Conservation (phyloP, 768 basidiomycete genomes). For the Tricholomella constricta region DNA sequence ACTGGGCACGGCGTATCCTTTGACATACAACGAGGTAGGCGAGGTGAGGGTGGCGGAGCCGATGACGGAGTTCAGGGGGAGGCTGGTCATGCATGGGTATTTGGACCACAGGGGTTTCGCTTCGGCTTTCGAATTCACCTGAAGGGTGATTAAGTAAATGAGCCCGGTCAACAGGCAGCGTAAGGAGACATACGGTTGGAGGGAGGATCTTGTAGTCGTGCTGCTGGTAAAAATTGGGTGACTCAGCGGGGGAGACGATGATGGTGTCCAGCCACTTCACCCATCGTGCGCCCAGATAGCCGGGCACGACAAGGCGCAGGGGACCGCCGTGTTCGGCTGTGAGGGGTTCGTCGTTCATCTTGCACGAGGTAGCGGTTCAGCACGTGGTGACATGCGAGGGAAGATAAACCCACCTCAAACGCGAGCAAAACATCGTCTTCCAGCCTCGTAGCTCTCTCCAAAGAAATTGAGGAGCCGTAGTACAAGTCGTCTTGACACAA, state of each 20-base stretch:
- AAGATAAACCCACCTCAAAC: constrained; percentile 46
- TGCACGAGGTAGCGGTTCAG: background rate
- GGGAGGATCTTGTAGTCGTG: constrained; percentile 70
- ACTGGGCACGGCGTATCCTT: constrained; percentile 61
- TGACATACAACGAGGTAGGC: constrained; percentile 40
- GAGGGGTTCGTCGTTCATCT: constrained; percentile 69
- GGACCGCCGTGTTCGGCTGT: constrained; percentile 66
- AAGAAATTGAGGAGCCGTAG: constrained; percentile 65
- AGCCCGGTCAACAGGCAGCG: constrained; percentile 5
- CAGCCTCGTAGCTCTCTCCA: constrained; percentile 48
- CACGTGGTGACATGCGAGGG: background rate
- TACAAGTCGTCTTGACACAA: constrained; percentile 61
- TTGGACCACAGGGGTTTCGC: constrained; percentile 51
- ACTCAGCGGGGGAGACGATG: constrained; percentile 53
- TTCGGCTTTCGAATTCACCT: constrained; percentile 49
- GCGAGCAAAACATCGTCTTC: constrained; percentile 60
- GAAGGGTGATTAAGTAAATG: constrained; percentile 8
- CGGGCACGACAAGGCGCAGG: constrained; percentile 67
- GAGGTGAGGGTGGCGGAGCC: constrained; percentile 38
- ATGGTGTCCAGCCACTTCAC: constrained; percentile 77
- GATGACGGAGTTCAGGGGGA: constrained; percentile 66
- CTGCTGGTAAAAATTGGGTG: constrained; percentile 72
- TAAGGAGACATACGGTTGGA: constrained; percentile 38
- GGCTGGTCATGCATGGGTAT: constrained; percentile 57
- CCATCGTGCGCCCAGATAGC: constrained; percentile 70